A percentile compares a stretch with the other conserved stretches of the same genome.
These are phyloP conservation scores for Juncus effusus DNA, from an alignment of 176 grass and related monocot genomes.

Conservation along the genomic window DNA sequence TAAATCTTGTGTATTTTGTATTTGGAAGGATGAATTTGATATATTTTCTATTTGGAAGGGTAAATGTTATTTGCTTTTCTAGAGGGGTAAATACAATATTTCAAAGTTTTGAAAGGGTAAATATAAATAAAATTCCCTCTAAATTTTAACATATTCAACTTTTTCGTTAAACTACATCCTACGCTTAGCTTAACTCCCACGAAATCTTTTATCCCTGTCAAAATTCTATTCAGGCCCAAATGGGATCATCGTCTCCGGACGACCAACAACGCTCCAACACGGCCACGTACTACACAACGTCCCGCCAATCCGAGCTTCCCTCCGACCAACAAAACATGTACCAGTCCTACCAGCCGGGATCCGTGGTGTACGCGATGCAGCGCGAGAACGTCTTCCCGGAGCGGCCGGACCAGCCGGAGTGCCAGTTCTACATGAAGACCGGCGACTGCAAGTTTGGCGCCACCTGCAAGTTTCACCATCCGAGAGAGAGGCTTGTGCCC, in stretches of 20 bases:
- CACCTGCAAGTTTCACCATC: conserved; percentile 93
- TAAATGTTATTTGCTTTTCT: conserved; percentile 13
- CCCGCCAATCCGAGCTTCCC: conserved; percentile 49
- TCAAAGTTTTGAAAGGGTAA: background rate
- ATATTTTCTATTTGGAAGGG: background rate
- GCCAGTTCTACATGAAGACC: conserved; percentile 94
- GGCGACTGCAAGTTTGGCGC: conserved; percentile 93
- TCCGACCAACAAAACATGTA: conserved; percentile 50
- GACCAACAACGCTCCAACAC: conserved; percentile 46
- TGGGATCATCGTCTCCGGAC: conserved; percentile 67
- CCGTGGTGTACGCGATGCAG: conserved; percentile 63
- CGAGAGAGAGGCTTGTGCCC: conserved; percentile 64
- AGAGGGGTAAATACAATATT: background rate
- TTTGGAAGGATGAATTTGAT: background rate
- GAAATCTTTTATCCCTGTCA: too few relatives aligned
- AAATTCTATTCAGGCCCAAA: conserved; percentile 38
- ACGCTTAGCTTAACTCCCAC: background rate
- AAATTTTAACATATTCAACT: background rate
- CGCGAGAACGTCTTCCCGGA: conserved; percentile 88
- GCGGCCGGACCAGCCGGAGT: conserved; percentile 88
- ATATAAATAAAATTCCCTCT: background rate
- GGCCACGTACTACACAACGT: conserved; percentile 44
- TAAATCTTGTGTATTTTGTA: background rate
- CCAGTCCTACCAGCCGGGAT: conserved; percentile 66
- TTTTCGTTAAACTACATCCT: background rate